Base-by-base conservation (phyloP, 2,329 filamentous ascomycete genomes). In the Nothomitra cinnamomea region DNA sequence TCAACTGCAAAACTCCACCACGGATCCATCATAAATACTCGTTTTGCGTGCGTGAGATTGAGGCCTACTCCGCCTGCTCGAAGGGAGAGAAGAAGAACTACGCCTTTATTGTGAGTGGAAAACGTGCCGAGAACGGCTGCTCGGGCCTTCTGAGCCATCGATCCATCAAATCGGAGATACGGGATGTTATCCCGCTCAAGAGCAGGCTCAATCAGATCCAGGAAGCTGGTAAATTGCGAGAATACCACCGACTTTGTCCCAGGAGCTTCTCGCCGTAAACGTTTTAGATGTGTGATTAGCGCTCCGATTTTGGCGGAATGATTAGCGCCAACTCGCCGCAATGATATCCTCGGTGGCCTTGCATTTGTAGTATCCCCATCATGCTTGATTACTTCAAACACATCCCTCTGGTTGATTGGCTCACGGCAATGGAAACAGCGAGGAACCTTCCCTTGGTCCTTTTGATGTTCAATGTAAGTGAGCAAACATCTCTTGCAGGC, bases 1-100 rank as follows among this genome's bases (percentile, higher is more conserved):
- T 98, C 92, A 12, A 96, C 83, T 0, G 92, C 89, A 67, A 90
- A 98, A 64, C 86, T 94, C 92, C 92, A 98, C 92, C 92, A 98
- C 0, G 92, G 92, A 67, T 98, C 92, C 92, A 98, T 96, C 85
- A 98, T 94, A 70, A 84, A 98, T 3, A 98, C 94, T 53, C 86
- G 75, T 58, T 83, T 87, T 4, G 92, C 92, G 59, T 82, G 82
- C 0, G 90, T 96, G 57, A 98, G 69, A 63, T 98, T 98, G 43
- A 98, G 73, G 0, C 92, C 92, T 0, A 98, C 92, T 22, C 92
- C 94, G 3, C 94, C 92, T 0, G 94, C 92, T 19, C 87, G 78
- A 54, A 98, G 72, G 60, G 83, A 90, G 52, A 98, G 77, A 1
- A 98, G 73, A 2, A 98, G 71, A 1, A 98, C 78, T 1, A 77